Base-by-base conservation (phyloP, 768 basidiomycete species). In the Trametes elegans region DNA sequence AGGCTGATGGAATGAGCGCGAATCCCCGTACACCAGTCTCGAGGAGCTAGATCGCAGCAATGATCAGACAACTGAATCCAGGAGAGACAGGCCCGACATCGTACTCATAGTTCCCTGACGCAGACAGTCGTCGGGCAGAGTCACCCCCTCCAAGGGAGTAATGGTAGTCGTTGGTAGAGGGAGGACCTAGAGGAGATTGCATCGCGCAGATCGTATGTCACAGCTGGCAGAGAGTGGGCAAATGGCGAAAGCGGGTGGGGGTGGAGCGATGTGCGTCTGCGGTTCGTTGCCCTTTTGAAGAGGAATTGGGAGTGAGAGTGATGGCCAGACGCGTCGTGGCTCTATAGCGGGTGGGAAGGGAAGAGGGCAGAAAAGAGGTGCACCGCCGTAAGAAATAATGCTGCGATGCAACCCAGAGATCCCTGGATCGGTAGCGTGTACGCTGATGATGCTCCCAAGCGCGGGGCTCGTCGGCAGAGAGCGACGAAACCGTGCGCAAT, bases 391-490 rank as follows among this genome's bases (percentile, higher is more conserved):
- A 27, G 31, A 24, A 27, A 32, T 26, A 26, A 13, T 13, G 34
- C 18, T 46, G 42, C 51, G 42, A 28, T 43, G 50, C 50, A 34
- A 13, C 18, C 31, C 9, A 43, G 14, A 28, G 46, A 34, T 35
- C 46, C 34, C 46, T 18, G 21, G 29, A 19, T 10, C 18, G 50
- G 40, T 31, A 44, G 32, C 41, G 32, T 52, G 41, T n/a, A n/a
- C 36, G 23, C 34, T 40, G 38, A 32, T 49, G 49, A 31, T 44
- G 51, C 29, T 35, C 23, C 40, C 41, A 29, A 53, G 51, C 51
- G 51, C 51, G 41, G 38, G 51, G 42, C 50, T 49, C 49, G 50
- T 26, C 50, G 50, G 40, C 51, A 44, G 51, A 45, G 34, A 29
- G 32, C 41, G 42, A 53, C 42, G 31, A 45, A 44, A 36, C 34